Base-by-base conservation (phyloP, 208 protist species). In the Trypanosoma vivax region DNA sequence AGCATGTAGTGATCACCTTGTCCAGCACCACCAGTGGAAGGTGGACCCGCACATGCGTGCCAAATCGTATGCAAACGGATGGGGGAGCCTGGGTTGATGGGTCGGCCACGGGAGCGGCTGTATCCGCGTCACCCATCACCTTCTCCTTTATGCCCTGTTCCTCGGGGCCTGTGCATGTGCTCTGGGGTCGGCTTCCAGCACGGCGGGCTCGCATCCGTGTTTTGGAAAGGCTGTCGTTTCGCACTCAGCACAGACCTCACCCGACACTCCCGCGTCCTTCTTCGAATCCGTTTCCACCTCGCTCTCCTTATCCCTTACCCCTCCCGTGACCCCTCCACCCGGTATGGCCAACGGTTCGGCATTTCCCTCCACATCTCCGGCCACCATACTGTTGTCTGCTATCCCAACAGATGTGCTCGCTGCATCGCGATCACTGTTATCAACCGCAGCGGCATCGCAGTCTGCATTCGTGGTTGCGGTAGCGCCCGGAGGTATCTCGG, bases 371-470 rank as follows among this genome's bases (percentile, higher is more conserved):
- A n/a, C n/a, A n/a, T n/a, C n/a, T n/a, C n/a, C n/a, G n/a, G n/a
- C n/a, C n/a, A n/a, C n/a, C n/a, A n/a, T n/a, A n/a, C n/a, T n/a
- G n/a, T n/a, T n/a, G n/a, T n/a, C n/a, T n/a, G n/a, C n/a, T n/a
- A n/a, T n/a, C n/a, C n/a, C n/a, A n/a, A n/a, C n/a, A n/a, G n/a
- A n/a, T n/a, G n/a, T n/a, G n/a, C 13, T 13, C 33, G 34, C 30
- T 7, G 40, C 33, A 60, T 60, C 38, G 68, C 51, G 9, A 35
- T 37, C 27, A 35, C 0, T 59, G 37, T 40, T 59, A 18, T 18
- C 34, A 40, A 29, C 18, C 23, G 21, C 14, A 25, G 23, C 28
- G 14, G 21, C n/a, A 21, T 45, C 49, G 9, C 5, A 28, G 5
- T 6, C 23, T 34, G 16, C 19, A 60, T 52, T 65, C 52, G 28